Conservation (phyloP, 2,329 filamentous ascomycete genomes). For the Chrysosporium keratinophilum region DNA sequence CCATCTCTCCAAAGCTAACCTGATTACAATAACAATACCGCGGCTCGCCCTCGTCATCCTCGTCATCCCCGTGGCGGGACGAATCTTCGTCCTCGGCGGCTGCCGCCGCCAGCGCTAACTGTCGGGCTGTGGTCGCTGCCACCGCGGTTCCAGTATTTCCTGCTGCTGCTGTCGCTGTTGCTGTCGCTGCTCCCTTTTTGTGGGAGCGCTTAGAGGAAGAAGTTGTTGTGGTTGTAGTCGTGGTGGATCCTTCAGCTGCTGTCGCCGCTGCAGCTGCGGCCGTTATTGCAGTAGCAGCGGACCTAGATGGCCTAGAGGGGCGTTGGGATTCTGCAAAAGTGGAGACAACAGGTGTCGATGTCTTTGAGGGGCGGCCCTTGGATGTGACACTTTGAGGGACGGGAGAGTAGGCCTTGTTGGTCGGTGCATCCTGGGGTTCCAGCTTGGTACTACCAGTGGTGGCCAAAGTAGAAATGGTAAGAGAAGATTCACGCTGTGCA, state of each 20-base stretch:
- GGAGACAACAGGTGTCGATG: conserved; percentile 23
- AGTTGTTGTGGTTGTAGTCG: neutral
- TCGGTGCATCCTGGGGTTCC: conserved; percentile 4
- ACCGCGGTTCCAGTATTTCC: conserved; percentile 4
- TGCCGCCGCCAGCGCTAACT: conserved; percentile 17
- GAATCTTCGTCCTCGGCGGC: conserved; percentile 34
- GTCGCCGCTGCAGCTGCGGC: neutral
- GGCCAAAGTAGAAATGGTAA: conserved; percentile 2
- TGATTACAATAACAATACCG: conserved; percentile 71
- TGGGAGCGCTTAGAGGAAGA: conserved; percentile 25
- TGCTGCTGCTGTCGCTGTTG: neutral
- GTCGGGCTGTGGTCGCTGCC: conserved; percentile 15
- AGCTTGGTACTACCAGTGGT: neutral
- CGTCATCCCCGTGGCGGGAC: conserved; percentile 35
- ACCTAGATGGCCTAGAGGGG: conserved; percentile 15
- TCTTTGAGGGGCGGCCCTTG: conserved; percentile 22
- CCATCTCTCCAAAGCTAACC: conserved; percentile 75
- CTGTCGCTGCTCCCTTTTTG: conserved; percentile 24
- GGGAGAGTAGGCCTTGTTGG: neutral
- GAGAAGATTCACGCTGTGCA: neutral
- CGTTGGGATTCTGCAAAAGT: conserved; percentile 23
- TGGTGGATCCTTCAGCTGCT: neutral
- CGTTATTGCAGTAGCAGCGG: conserved; percentile 9
- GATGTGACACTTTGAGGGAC: conserved; percentile 6
- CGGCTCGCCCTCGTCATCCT: conserved; percentile 59